Evolutionary conservation across 2,329 filamentous ascomycete genomes (phyloP).

Genomic region (Fusarium sp.): DNA sequence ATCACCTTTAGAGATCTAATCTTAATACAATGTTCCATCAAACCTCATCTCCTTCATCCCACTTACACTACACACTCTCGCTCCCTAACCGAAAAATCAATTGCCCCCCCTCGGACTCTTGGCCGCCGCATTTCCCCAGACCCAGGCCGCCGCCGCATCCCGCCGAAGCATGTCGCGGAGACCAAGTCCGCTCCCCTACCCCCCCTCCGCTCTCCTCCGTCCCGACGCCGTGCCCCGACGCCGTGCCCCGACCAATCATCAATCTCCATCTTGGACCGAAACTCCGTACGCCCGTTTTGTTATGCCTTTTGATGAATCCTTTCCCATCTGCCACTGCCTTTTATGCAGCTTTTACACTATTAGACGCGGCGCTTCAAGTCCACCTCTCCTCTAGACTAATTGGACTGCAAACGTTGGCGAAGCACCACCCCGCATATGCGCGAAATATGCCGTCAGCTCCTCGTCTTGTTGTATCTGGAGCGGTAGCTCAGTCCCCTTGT

Average conservation of each 20-base stretch:
- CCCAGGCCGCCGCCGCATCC: not conserved
- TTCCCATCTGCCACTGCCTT: not conserved
- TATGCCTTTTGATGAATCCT: not conserved
- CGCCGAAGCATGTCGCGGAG: constrained; percentile 25
- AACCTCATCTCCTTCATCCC: not conserved
- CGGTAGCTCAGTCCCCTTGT: constrained; percentile 65
- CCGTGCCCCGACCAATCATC: constrained; percentile 27
- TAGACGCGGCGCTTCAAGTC: constrained; percentile 27
- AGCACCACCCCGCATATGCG: constrained; percentile 63
- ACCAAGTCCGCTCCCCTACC: constrained; percentile 36
- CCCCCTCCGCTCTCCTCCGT: constrained; percentile 18
- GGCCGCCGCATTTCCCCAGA: not conserved
- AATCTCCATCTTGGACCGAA: constrained; percentile 16
- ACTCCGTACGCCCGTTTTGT: constrained; percentile 37
- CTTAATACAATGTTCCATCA: not conserved
- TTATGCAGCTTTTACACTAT: not conserved
- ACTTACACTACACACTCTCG: not conserved
- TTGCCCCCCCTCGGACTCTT: constrained; percentile 8
- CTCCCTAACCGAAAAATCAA: not conserved
- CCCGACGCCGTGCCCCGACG: too few relatives aligned
- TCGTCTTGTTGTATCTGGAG: constrained; percentile 73
- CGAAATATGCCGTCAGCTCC: constrained; percentile 75
- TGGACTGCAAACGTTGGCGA: constrained; percentile 56
- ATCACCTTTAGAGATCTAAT: not conserved
- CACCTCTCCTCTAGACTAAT: constrained; percentile 45